Percentiles rank a stretch among this genome's conserved stretches.
Evolutionary conservation across 768 basidiomycete species (phyloP).

Genomic region (Filobasidium floriforme): DNA sequence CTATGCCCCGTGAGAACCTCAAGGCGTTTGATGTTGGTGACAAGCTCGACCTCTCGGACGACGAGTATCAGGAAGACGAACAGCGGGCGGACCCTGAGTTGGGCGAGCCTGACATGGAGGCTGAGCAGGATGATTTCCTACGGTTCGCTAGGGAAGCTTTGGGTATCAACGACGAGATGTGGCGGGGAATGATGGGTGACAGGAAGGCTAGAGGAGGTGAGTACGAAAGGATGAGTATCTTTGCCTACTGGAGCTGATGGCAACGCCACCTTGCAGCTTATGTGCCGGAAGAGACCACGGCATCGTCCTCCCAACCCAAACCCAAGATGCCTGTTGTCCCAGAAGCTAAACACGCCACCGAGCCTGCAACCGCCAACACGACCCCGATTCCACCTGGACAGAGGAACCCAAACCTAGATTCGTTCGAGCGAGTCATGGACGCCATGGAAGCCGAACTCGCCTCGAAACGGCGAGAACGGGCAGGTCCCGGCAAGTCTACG

Average conservation of each 20-base stretch:
- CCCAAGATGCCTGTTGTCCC: neutral
- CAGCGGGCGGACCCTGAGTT: slow-evolving; percentile 52
- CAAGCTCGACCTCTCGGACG: slow-evolving; percentile 37
- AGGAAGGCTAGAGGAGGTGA: slow-evolving; percentile 72
- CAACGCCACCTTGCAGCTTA: slow-evolving; percentile 15
- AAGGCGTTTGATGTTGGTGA: slow-evolving; percentile 16
- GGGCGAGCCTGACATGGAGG: slow-evolving; percentile 65
- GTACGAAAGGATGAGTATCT: slow-evolving; percentile 33
- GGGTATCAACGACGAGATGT: slow-evolving; percentile 81
- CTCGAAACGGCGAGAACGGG: slow-evolving; percentile 14
- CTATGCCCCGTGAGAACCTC: slow-evolving; percentile 15
- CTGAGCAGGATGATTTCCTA: slow-evolving; percentile 89
- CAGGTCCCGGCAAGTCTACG: slow-evolving; percentile 1
- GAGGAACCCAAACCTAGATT: slow-evolving; percentile 66
- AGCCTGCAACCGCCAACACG: neutral
- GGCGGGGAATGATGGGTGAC: slow-evolving; percentile 75
- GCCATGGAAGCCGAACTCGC: slow-evolving; percentile 83
- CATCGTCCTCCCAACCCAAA: neutral
- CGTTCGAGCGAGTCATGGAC: slow-evolving; percentile 92
- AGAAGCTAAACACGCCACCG: neutral
- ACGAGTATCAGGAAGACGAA: slow-evolving; percentile 59
- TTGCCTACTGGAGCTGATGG: neutral
- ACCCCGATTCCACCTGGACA: neutral
- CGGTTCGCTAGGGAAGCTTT: slow-evolving; percentile 88
- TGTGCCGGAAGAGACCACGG: slow-evolving; percentile 12